phyloP scores from a whole-genome alignment of 108 stramenopile genomes.

The Discostella stelligeroides region DNA sequence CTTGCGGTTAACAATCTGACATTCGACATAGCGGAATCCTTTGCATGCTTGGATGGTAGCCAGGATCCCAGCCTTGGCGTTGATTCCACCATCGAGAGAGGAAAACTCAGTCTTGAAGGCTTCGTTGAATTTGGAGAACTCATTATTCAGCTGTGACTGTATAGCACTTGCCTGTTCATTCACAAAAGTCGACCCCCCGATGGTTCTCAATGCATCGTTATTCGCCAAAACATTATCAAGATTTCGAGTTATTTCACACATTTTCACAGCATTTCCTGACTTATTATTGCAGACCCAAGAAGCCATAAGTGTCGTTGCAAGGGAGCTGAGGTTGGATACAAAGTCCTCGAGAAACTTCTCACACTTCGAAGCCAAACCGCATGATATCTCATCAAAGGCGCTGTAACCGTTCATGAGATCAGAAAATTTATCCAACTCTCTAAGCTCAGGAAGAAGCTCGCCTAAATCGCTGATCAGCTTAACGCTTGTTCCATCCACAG shows the following conservation, averaged over 20 bases:
- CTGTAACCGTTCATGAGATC: background rate
- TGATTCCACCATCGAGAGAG: conserved; percentile 20
- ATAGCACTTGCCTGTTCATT: background rate
- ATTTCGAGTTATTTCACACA: conserved; percentile 13
- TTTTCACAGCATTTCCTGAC: background rate
- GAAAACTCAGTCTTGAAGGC: conserved; percentile 15
- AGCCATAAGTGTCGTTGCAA: background rate
- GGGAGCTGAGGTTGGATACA: background rate
- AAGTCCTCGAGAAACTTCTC: background rate
- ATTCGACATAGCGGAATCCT: conserved; percentile 4
- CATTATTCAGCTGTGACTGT: background rate
- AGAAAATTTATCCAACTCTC: conserved; percentile 23
- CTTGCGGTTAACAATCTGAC: conserved; percentile 16
- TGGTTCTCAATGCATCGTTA: conserved; percentile 12
- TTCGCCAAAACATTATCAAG: conserved; percentile 21
- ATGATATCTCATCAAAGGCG: no score
- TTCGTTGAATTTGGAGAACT: conserved; percentile 6
- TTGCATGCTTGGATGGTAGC: conserved; percentile 10
- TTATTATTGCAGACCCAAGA: conserved; percentile 11
- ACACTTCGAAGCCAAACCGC: background rate
- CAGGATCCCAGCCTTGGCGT: conserved; percentile 2
- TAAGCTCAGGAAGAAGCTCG: conserved; percentile 35
- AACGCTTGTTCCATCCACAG: background rate
- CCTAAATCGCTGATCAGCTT: conserved; percentile 10
- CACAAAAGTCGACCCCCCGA: conserved; percentile 15